Base-by-base conservation (phyloP, 2,329 filamentous ascomycete genomes). In the Tolypocladium inflatum region DNA sequence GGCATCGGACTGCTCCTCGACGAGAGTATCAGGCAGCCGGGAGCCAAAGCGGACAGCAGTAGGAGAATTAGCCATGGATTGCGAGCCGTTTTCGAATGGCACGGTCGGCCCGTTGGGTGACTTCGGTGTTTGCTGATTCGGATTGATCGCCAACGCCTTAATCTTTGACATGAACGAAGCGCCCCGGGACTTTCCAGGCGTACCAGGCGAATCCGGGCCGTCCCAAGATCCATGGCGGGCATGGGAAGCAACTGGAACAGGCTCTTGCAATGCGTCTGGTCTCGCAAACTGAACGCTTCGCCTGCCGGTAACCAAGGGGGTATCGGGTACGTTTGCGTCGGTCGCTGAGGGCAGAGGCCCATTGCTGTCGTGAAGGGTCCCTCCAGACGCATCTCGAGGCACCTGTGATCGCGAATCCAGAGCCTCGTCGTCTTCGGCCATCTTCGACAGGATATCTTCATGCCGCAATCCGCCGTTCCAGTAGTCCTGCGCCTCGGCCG, bases 221-320 rank as follows among this genome's bases (percentile, higher is more conserved):
- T 88, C 85, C 75, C 82, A 82, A 4, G 88, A 90, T 39, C 83
- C 80, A 50, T 87, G 80, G 59, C 85, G 80, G 38, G 80, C 82
- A 63, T 85, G 83, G 23, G 76, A 70, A 17, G 50, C 51, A n/a
- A 30, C n/a, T n/a, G 43, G 42, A 23, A 71, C 63, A 9, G 79
- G 73, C 6, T 78, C 73, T 39, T 82, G 84, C 63, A 72, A 67
- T 62, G 74, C 71, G 55, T 84, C 78, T 17, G 80, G 75, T 37
- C 83, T 80, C 2, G 82, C 84, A 68, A 95, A 94, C 64, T 94
- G 90, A 4, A 95, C 89, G 68, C 87, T 93, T 58, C 83, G 81
- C 45, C 69, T 67, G 10, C 63, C 66, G 9, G 52, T 19, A 10
- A 55, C 42, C 6, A 58, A 43, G 4, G 54, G 51, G 26, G 48